Evolutionary conservation across 108 stramenopile species (phyloP).

Genomic region (Stephanodiscus minutulus): DNA sequence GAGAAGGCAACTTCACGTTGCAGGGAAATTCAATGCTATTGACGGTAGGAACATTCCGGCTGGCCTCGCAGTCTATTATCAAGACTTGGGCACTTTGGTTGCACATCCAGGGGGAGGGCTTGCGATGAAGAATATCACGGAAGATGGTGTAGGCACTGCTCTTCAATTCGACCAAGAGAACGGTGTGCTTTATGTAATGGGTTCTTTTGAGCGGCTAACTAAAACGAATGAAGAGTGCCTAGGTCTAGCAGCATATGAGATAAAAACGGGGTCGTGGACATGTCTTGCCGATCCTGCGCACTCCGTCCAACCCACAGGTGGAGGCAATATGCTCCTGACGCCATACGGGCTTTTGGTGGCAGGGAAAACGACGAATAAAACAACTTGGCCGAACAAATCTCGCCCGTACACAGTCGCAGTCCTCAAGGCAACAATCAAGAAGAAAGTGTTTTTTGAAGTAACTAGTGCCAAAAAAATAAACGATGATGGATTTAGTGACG

Average conservation of each 20-base stretch:
- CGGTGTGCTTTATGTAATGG: slow-evolving; percentile 90
- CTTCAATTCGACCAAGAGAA: slow-evolving; percentile 82
- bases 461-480: slow-evolving; percentile 14
- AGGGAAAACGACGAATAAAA: slow-evolving; percentile 64
- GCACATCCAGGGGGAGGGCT: slow-evolving; percentile 90
- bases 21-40: slow-evolving; percentile 89
- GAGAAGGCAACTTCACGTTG: slow-evolving; percentile 82
- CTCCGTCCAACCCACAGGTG: slow-evolving; percentile 80
- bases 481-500: slow-evolving; percentile 25
- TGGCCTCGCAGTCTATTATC: slow-evolving; percentile 85
- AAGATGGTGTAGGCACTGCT: slow-evolving; percentile 86
- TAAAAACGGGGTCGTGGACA: slow-evolving; percentile 78
- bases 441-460: slow-evolving; percentile 34
- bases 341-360: slow-evolving; percentile 89
- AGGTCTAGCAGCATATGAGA: slow-evolving; percentile 86
- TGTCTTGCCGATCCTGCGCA: slow-evolving; percentile 83
- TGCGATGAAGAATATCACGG: slow-evolving; percentile 71
- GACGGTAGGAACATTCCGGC: slow-evolving; percentile 85
- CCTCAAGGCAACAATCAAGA: slow-evolving; percentile 75
- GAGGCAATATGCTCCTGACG: slow-evolving; percentile 87
- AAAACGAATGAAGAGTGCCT: slow-evolving; percentile 60
- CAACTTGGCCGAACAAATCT: slow-evolving; percentile 76
- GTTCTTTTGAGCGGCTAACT: slow-evolving; percentile 82
- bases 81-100: slow-evolving; percentile 79
- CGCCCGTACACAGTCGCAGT: slow-evolving; percentile 85